phyloP scores from a whole-genome alignment of 2,329 filamentous ascomycete species.

The Aspergillus amoenus region DNA sequence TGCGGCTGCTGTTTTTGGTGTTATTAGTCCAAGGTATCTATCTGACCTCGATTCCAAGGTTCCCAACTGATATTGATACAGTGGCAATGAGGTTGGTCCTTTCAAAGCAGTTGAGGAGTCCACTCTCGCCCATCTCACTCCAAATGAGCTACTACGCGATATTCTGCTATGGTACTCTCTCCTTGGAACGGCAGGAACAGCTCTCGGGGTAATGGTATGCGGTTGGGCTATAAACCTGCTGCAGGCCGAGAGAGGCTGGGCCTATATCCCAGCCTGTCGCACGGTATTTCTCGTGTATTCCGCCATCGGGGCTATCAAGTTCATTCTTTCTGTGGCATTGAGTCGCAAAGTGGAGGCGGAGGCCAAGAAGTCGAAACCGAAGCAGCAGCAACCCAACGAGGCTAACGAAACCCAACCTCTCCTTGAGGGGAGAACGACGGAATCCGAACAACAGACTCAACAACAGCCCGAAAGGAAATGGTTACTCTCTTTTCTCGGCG shows the following conservation, averaged over 20 bases:
- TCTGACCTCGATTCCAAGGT: neutral
- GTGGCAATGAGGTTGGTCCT: conserved; percentile 65
- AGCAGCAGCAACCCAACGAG: conserved; percentile 19
- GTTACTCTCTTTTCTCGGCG: conserved; percentile 57
- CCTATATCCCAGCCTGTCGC: conserved; percentile 51
- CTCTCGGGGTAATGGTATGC: conserved; percentile 58
- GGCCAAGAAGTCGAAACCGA: conserved; percentile 24
- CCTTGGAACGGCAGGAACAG: conserved; percentile 58
- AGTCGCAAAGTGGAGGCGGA: conserved; percentile 48
- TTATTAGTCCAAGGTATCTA: conserved; percentile 55
- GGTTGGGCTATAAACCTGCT: conserved; percentile 61
- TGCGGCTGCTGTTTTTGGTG: conserved; percentile 58
- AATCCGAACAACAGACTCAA: conserved; percentile 15
- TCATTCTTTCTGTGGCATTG: conserved; percentile 52
- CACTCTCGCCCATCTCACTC: conserved; percentile 61
- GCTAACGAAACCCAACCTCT: conserved; percentile 38
- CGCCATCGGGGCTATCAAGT: conserved; percentile 57
- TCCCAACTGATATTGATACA: conserved; percentile 11
- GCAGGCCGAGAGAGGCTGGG: conserved; percentile 45
- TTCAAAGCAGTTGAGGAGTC: conserved; percentile 68
- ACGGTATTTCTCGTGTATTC: conserved; percentile 60
- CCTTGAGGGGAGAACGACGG: conserved; percentile 19
- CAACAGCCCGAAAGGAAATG: conserved; percentile 30
- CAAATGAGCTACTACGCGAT: conserved; percentile 55
- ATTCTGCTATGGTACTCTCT: conserved; percentile 64